These are phyloP conservation scores for Elongisporangium undulatum DNA, from an alignment of 352 stramenopile genomes.

Conservation along the genomic window DNA sequence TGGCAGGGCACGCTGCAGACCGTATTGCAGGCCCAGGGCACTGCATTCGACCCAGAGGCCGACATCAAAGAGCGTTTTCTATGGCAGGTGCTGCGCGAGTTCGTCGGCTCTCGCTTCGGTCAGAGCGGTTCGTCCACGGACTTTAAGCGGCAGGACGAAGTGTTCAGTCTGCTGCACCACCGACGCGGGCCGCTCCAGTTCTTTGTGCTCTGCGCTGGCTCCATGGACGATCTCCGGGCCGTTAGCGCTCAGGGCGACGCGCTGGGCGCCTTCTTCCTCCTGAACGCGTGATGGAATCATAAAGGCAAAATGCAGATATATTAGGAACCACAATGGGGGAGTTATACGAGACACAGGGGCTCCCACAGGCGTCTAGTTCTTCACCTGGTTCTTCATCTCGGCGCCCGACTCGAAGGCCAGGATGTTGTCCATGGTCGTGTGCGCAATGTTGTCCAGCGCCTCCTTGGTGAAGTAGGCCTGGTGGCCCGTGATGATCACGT, in stretches of 20 bases:
- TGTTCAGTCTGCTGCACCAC: conserved; percentile 39
- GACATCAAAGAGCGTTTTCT: conserved; percentile 9
- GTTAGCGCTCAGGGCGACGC: conserved; percentile 17
- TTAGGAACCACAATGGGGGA: conserved; percentile 3
- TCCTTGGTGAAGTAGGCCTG: conserved; percentile 83
- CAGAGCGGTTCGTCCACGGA: conserved; percentile 6
- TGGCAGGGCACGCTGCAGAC: conserved; percentile 6
- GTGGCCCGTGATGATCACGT: conserved; percentile 78
- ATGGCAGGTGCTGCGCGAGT: conserved; percentile 6
- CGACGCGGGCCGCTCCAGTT: conserved; percentile 22
- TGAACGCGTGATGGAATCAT: neutral
- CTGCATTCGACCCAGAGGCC: neutral
- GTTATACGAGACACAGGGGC: neutral
- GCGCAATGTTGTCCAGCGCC: conserved; percentile 61
- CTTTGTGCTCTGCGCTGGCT: conserved; percentile 21
- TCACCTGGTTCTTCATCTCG: conserved; percentile 55
- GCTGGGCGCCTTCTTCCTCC: conserved; percentile 13
- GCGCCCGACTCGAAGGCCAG: conserved; percentile 39
- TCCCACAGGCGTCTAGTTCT: conserved; percentile 18
- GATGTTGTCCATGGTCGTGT: conserved; percentile 75
- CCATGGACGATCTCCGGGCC: conserved; percentile 12
- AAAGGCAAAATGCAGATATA: conserved; percentile 1
- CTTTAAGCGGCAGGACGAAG: conserved; percentile 42
- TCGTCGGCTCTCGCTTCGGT: neutral
- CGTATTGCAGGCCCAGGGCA: neutral